Percentiles rank a stretch among this genome's conserved stretches.
Evolutionary conservation across 2,329 filamentous ascomycete genomes (phyloP).

Genomic region (Aspergillus sp.): DNA sequence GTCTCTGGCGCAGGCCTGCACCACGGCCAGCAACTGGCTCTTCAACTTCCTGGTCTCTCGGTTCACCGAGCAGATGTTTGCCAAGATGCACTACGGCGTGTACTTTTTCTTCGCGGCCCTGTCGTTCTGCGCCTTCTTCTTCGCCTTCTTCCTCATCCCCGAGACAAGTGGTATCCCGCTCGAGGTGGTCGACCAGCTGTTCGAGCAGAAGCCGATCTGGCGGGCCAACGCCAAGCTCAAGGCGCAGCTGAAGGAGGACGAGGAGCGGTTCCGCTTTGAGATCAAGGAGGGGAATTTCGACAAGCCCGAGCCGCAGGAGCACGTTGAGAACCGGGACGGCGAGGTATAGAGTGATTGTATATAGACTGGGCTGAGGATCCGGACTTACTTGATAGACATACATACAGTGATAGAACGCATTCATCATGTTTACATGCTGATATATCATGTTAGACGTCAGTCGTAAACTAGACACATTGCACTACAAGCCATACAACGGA

Average conservation of each 20-base stretch:
- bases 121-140: constrained; percentile 58
- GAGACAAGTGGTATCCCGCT: constrained; percentile 67
- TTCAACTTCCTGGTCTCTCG: constrained; percentile 37
- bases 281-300: constrained; percentile 25
- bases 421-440: no score
- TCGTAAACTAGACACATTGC: no score
- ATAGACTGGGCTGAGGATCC: background rate
- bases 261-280: constrained; percentile 33
- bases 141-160: constrained; percentile 62
- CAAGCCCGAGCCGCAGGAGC: constrained; percentile 11
- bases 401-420: no score
- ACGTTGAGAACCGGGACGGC: constrained; percentile 46
- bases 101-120: constrained; percentile 68
- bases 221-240: constrained; percentile 30
- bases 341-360: background rate
- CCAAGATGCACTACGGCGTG: constrained; percentile 55
- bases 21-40: constrained; percentile 42
- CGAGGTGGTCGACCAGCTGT: constrained; percentile 64
- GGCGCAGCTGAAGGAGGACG: constrained; percentile 33
- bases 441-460: no score
- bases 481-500: no score
- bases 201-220: constrained; percentile 44
- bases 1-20: constrained; percentile 69
- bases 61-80: constrained; percentile 43
- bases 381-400: no score